Percentiles rank a stretch among this genome's conserved stretches.
Conservation (phyloP, 257 asterid species). For the Solanum microdontum region DNA sequence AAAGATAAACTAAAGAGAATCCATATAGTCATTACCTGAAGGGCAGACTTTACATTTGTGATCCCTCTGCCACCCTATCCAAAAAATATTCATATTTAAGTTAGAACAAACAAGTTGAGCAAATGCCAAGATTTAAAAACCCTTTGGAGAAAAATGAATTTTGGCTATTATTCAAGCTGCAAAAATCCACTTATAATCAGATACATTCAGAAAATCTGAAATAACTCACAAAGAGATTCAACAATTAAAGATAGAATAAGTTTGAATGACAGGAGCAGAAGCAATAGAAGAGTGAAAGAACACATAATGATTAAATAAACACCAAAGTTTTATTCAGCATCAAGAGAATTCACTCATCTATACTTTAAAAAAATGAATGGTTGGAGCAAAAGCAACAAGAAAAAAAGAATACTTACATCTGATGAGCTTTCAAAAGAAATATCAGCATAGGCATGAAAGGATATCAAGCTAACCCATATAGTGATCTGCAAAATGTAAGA, state of each 20-base stretch:
- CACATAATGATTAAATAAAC: background rate
- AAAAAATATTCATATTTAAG: background rate
- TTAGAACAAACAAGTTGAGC: background rate
- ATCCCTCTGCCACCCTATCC: conserved; percentile 85
- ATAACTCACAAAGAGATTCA: background rate
- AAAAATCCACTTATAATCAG: background rate
- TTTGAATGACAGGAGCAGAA: background rate
- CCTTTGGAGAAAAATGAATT: background rate
- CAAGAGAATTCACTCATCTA: background rate
- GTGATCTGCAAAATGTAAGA: conserved; percentile 49
- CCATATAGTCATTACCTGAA: conserved; percentile 44
- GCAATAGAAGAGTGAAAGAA: background rate
- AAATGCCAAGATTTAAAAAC: background rate
- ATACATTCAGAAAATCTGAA: background rate
- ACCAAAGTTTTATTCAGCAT: background rate
- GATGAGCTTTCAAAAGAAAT: conserved; percentile 59
- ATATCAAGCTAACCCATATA: conserved; percentile 75
- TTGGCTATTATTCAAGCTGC: background rate
- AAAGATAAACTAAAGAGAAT: background rate
- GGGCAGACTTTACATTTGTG: conserved; percentile 72
- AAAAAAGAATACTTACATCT: conserved; percentile 54
- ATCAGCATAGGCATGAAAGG: conserved; percentile 82
- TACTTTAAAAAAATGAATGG: background rate
- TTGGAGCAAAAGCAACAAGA: background rate
- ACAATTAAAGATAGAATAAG: background rate